phyloP scores from a whole-genome alignment of 75 land plant genomes.

The Sequoiadendron giganteum region DNA sequence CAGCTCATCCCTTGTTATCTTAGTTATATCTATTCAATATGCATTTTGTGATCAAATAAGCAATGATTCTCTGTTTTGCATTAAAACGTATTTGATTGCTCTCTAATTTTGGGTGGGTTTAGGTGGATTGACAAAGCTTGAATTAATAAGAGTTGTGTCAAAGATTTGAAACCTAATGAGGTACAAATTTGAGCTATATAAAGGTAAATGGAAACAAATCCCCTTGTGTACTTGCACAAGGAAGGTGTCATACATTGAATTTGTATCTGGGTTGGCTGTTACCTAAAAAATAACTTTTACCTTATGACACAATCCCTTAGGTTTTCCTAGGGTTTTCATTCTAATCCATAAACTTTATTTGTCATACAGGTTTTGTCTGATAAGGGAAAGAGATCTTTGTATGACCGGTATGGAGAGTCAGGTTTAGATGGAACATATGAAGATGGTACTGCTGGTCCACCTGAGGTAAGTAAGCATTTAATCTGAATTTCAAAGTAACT shows the following conservation, averaged over 20 bases:
- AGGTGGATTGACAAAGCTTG: not conserved
- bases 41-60: not conserved
- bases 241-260: not conserved
- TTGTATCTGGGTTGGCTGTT: not conserved
- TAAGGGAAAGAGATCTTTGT: conserved; percentile 82
- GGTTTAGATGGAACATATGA: conserved; percentile 66
- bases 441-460: conserved; percentile 23
- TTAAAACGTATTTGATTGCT: not conserved
- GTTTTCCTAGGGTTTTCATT: not conserved
- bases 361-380: conserved; percentile 84
- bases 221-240: not conserved
- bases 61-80: not conserved
- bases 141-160: not conserved
- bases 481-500: not conserved
- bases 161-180: not conserved
- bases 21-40: not conserved
- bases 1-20: not conserved
- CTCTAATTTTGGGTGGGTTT: not conserved
- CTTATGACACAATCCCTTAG: not conserved
- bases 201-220: not conserved
- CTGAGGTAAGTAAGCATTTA: conserved; percentile 23
- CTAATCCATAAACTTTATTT: conserved; percentile 2
- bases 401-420: conserved; percentile 89
- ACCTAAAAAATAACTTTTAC: not conserved
- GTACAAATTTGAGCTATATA: not conserved